Percentiles rank a stretch among this genome's conserved stretches.
These are phyloP conservation scores for Akebia trifoliata DNA, from an alignment of 164 flowering plant genomes.

Conservation along the genomic window DNA sequence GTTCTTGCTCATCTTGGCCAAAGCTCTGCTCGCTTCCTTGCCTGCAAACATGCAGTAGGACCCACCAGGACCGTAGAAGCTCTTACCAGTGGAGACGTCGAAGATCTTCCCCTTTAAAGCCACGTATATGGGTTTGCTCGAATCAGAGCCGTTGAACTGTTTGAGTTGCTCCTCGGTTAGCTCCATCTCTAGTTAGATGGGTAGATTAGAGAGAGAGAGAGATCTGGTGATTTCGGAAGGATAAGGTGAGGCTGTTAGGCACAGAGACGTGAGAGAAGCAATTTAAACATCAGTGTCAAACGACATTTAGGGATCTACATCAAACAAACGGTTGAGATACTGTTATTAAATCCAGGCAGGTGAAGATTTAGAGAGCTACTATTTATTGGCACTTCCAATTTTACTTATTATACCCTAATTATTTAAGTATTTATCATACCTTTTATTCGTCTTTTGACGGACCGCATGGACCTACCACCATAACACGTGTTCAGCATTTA, in stretches of 20 bases:
- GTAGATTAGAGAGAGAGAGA: neutral
- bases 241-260: neutral
- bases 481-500: too few relatives aligned
- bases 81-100: conserved; percentile 70
- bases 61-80: conserved; percentile 96
- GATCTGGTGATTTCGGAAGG: neutral
- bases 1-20: conserved; percentile 94
- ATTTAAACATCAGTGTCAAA: too few relatives aligned
- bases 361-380: too few relatives aligned
- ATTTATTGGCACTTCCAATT: too few relatives aligned
- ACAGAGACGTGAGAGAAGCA: too few relatives aligned
- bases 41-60: conserved; percentile 84
- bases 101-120: conserved; percentile 77
- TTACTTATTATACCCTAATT: too few relatives aligned
- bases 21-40: conserved; percentile 85
- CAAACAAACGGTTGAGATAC: too few relatives aligned
- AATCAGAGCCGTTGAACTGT: conserved; percentile 65
- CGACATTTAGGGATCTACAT: too few relatives aligned
- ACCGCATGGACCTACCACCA: too few relatives aligned
- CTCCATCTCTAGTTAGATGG: conserved; percentile 33
- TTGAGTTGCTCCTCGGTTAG: conserved; percentile 52
- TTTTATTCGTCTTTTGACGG: too few relatives aligned
- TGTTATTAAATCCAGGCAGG: too few relatives aligned
- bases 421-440: too few relatives aligned
- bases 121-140: conserved; percentile 77